Evolutionary conservation across 768 basidiomycete genomes (phyloP), one percentile per base, ranked within the genome.

Genomic region (Boletus subcaerulescens): DNA sequence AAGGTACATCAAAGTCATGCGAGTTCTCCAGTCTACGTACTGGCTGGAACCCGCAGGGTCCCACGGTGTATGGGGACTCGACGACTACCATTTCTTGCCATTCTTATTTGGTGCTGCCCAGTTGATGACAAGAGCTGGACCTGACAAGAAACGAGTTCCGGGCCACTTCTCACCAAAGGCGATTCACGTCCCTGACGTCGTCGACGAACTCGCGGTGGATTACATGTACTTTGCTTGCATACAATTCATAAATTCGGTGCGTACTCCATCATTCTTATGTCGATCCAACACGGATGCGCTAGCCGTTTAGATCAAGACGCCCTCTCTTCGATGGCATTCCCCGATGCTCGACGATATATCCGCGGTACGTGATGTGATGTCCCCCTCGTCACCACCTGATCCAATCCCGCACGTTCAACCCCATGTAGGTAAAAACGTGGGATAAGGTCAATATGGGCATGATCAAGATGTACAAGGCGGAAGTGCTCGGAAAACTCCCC

Each of bases 1-100:
- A 46, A 81, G 80, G 61, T 95, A 93, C 63, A 81, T 93, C 32
- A 73, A 83, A 47, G 80, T 89, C 45, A 92, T 92, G 91, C 84
- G 97, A 0, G 65, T 83, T 12, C 77, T 99, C 2, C 95, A 98
- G 62, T 93, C 91, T 4, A 85, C 87, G 3, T 99, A 99, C 68
- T 98, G 95, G 93, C 82, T 98, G 0, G 96, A 99, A 69, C 95
- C 96, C 4, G 96, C 96, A 8, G 95, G 96, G n/a, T 98, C 97
- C 2, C 96, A 98, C 67, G 96, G 96, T 0, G 96, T 98, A 0
- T 98, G 95, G 91, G 96, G 96, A 2, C 74, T 98, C 52, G 94
- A 97, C 62, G 94, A 98, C 64, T 99, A 98, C 64, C 94, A 97
- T 63, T 99, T 97, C 73, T 78, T 95, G 15, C 95, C 90, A 1